phyloP scores from a whole-genome alignment of 371 early-diverging fungal species.

The Rhizopus microsporus region DNA sequence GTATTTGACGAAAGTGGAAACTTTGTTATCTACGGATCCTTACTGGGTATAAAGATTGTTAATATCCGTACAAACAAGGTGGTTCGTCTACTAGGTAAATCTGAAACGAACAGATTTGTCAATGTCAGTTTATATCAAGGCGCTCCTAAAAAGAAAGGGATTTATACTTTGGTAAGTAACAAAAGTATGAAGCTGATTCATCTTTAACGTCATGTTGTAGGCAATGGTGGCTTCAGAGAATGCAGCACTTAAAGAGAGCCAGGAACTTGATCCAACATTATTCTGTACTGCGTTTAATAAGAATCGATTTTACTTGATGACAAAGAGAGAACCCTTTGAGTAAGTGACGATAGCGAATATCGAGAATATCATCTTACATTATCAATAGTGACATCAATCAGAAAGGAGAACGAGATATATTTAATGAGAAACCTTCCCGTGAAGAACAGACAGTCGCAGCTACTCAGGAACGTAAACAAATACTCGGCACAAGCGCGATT shows the following conservation, averaged over 20 bases:
- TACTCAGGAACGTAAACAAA: conserved; percentile 58
- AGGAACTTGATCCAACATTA: conserved; percentile 80
- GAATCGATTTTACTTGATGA: conserved; percentile 93
- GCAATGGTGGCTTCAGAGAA: conserved; percentile 92
- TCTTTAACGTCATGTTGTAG: conserved; percentile 27
- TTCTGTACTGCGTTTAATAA: conserved; percentile 89
- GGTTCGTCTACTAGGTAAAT: conserved; percentile 81
- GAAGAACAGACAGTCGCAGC: conserved; percentile 93
- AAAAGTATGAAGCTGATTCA: background rate
- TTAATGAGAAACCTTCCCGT: conserved; percentile 95
- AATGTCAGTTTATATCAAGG: conserved; percentile 90
- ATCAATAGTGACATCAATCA: conserved; percentile 35
- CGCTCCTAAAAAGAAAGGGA: conserved; percentile 74
- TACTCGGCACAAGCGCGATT: conserved; percentile 75
- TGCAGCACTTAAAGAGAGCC: conserved; percentile 71
- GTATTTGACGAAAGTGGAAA: conserved; percentile 93
- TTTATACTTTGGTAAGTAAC: conserved; percentile 68
- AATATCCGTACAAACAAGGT: conserved; percentile 86
- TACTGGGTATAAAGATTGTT: conserved; percentile 94
- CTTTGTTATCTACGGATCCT: conserved; percentile 87
- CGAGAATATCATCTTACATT: background rate
- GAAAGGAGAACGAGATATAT: conserved; percentile 86
- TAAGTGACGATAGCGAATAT: conserved; percentile 25
- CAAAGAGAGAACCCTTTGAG: conserved; percentile 84
- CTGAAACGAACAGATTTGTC: conserved; percentile 90